A percentile compares a stretch with the other conserved stretches of the same genome.
Evolutionary conservation across 805 yeast genomes (phyloP).

Genomic region (Groenewaldozyma tartarivorans): DNA sequence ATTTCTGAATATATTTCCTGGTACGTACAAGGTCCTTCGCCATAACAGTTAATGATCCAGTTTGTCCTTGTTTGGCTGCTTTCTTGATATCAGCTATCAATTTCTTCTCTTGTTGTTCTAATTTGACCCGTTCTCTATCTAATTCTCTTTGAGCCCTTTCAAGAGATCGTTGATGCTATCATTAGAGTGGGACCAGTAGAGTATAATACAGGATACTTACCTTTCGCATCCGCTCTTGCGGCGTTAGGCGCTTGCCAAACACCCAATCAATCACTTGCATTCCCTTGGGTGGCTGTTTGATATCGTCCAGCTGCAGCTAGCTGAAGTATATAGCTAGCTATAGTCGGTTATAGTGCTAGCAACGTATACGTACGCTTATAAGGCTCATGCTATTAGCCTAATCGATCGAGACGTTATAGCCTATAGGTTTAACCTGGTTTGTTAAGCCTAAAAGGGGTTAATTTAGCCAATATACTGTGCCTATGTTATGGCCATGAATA

Average conservation of each 20-base stretch:
- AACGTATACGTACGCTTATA: no score
- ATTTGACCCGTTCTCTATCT: constrained; percentile 74
- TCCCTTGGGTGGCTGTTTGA: no score
- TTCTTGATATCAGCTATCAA: constrained; percentile 78
- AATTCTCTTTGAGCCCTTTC: constrained; percentile 92
- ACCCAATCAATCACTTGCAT: constrained; percentile 85
- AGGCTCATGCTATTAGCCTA: no score
- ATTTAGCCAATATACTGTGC: no score
- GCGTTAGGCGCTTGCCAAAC: constrained; percentile 86
- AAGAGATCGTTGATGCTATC: constrained; percentile 82
- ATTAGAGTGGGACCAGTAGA: constrained; percentile 3
- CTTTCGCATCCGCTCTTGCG: constrained; percentile 87
- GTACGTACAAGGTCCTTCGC: constrained; percentile 93
- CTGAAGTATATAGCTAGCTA: no score
- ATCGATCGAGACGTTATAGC: no score
- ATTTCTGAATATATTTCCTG: constrained; percentile 70
- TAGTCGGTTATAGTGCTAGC: no score
- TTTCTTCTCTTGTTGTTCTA: constrained; percentile 89
- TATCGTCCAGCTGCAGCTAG: no score
- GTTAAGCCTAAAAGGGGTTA: no score
- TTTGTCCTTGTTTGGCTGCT: constrained; percentile 83
- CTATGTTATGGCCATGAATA: no score
- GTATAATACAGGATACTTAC: constrained; percentile 23
- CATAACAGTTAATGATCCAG: constrained; percentile 84
- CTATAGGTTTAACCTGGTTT: no score